Conservation (phyloP, 2,329 filamentous ascomycete species). For the Colletotrichum filicis region DNA sequence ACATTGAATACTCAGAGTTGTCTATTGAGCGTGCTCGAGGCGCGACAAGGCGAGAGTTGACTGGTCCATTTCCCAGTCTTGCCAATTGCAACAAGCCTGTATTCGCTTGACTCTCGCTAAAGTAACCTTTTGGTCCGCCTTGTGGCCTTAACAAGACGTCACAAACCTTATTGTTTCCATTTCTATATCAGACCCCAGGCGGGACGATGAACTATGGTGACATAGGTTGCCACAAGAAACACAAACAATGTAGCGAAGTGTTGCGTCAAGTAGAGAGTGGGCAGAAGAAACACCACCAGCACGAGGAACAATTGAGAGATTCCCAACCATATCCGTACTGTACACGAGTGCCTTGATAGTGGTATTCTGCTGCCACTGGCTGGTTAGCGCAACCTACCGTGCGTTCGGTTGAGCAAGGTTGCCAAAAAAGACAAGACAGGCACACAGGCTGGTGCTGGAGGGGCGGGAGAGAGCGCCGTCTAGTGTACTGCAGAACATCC, state of each 20-base stretch:
- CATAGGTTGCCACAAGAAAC: conserved; percentile 2
- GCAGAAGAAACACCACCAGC: background rate
- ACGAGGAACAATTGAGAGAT: background rate
- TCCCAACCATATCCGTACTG: background rate
- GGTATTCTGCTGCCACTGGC: background rate
- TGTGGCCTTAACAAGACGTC: background rate
- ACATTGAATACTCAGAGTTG: background rate
- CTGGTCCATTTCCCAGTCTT: background rate
- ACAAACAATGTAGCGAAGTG: background rate
- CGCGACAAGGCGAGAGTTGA: background rate
- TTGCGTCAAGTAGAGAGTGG: background rate
- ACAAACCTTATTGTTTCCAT: background rate
- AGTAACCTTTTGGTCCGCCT: background rate
- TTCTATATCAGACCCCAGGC: background rate
- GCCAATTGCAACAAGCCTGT: background rate
- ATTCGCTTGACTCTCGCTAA: background rate
- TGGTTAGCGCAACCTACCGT: background rate
- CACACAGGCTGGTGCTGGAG: conserved; percentile 22
- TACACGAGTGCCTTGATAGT: background rate
- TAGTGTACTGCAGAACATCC: conserved; percentile 34
- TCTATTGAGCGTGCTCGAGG: background rate
- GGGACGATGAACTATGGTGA: background rate
- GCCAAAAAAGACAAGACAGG: background rate
- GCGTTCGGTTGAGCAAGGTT: background rate
- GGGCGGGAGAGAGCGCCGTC: conserved; percentile 31